A percentile compares a stretch with the other conserved stretches of the same genome.
Evolutionary conservation across 495 filamentous ascomycete species (phyloP).

Genomic region (Apiosordaria backusii): DNA sequence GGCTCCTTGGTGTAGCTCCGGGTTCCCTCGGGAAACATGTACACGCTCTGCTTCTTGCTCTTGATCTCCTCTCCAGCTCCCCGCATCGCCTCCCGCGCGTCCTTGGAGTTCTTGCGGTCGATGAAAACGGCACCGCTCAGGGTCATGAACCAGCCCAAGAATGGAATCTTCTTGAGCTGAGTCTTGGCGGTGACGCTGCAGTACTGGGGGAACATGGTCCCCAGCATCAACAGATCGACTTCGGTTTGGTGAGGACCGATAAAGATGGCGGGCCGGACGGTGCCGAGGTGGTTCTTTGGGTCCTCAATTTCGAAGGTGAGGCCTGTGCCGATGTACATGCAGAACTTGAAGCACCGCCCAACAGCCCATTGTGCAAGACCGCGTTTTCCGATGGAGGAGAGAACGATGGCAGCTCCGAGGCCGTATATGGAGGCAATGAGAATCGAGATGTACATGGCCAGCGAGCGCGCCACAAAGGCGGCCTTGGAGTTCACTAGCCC

Average conservation of each 20-base stretch:
- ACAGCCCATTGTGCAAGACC: slow-evolving; percentile 83
- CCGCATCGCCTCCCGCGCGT: slow-evolving; percentile 81
- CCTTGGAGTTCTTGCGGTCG: slow-evolving; percentile 75
- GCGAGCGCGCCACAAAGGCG: slow-evolving; percentile 66
- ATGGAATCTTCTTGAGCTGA: slow-evolving; percentile 71
- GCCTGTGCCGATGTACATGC: slow-evolving; percentile 72
- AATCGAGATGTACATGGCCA: slow-evolving; percentile 68
- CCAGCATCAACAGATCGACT: slow-evolving; percentile 89
- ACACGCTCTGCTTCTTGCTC: slow-evolving; percentile 74
- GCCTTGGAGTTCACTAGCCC: slow-evolving; percentile 52
- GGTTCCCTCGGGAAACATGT: slow-evolving; percentile 93
- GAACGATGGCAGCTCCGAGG: slow-evolving; percentile 64
- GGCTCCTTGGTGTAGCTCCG: slow-evolving; percentile 81
- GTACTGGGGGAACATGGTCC: slow-evolving; percentile 80
- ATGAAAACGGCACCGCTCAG: slow-evolving; percentile 91
- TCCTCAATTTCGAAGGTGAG: slow-evolving; percentile 73
- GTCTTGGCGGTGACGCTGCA: slow-evolving; percentile 93
- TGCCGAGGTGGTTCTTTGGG: slow-evolving; percentile 59
- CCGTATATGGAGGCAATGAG: slow-evolving; percentile 70
- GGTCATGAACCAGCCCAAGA: slow-evolving; percentile 96
- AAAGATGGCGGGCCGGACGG: slow-evolving; percentile 79
- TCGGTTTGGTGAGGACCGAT: slow-evolving; percentile 93
- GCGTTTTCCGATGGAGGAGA: slow-evolving; percentile 67
- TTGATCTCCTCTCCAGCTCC: slow-evolving; percentile 77
- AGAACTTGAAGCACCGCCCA: slow-evolving; percentile 74